Evolutionary conservation across 371 early-diverging fungal species (phyloP).

Genomic region (Lichtheimia corymbifera): DNA sequence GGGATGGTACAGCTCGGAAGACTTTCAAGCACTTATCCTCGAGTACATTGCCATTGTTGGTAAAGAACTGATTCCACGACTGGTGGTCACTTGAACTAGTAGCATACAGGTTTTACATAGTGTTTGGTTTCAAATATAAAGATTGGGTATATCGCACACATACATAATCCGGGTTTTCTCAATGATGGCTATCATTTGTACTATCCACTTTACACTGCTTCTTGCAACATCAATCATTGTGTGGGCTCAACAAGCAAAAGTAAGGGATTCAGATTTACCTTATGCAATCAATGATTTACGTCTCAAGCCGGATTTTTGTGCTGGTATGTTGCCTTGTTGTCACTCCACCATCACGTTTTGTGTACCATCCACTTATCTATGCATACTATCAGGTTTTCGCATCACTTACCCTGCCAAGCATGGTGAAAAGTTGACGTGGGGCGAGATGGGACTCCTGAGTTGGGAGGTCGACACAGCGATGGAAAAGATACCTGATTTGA

Average conservation of each 20-base stretch:
- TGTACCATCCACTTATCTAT: background rate
- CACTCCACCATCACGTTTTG: too few relatives aligned
- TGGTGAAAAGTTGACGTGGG: constrained; percentile 17
- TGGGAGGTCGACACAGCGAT: constrained; percentile 29
- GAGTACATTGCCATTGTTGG: constrained; percentile 13
- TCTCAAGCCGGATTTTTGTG: too few relatives aligned
- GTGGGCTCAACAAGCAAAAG: too few relatives aligned
- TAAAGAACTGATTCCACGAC: background rate
- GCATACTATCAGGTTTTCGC: constrained; percentile 17
- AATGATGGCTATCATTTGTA: too few relatives aligned
- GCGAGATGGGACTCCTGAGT: constrained; percentile 17
- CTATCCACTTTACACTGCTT: too few relatives aligned
- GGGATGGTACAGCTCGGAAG: constrained; percentile 1
- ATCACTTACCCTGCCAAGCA: constrained; percentile 30
- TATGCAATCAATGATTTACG: background rate
- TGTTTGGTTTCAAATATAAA: too few relatives aligned
- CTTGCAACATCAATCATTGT: too few relatives aligned
- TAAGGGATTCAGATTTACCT: too few relatives aligned
- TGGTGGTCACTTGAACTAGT: constrained; percentile 1
- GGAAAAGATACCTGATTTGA: constrained; percentile 21
- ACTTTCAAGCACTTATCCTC: background rate
- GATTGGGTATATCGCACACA: too few relatives aligned
- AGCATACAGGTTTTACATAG: background rate
- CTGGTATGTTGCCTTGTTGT: background rate
- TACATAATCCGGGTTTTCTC: too few relatives aligned